Conservation (phyloP, 2,329 filamentous ascomycete species). For the Pezicula radicicola region DNA sequence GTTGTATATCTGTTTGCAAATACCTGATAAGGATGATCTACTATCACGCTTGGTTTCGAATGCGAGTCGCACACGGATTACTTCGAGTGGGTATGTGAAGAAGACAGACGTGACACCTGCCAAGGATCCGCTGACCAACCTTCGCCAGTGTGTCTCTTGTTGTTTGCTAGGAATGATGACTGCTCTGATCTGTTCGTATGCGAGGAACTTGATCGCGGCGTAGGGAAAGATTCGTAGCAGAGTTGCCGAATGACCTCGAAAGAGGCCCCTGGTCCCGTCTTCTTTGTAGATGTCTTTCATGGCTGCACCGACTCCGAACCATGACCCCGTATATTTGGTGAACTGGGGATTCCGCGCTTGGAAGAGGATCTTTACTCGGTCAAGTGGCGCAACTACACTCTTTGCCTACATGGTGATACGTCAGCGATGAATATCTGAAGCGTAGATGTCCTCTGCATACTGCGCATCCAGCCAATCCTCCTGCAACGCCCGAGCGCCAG, state of each 20-base stretch:
- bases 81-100: constrained; percentile 92
- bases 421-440: not conserved
- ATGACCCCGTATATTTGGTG: constrained; percentile 86
- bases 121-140: constrained; percentile 70
- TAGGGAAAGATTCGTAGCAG: constrained; percentile 95
- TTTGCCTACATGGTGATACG: constrained; percentile 64
- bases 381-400: constrained; percentile 90
- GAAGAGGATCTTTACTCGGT: constrained; percentile 98
- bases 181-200: constrained; percentile 92
- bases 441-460: constrained; percentile 44
- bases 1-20: constrained; percentile 83
- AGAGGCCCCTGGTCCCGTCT: constrained; percentile 75
- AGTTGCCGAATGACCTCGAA: constrained; percentile 91
- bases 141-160: constrained; percentile 77
- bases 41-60: constrained; percentile 84
- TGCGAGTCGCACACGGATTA: constrained; percentile 86
- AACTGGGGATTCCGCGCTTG: constrained; percentile 94
- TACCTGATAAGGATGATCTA: constrained; percentile 67
- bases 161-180: constrained; percentile 67
- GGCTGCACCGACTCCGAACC: constrained; percentile 78
- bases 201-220: constrained; percentile 95
- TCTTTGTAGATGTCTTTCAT: constrained; percentile 78
- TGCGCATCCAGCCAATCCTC: constrained; percentile 87
- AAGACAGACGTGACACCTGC: constrained; percentile 91
- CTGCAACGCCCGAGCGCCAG: constrained; percentile 78